Evolutionary conservation across 192 early-diverging fungal genomes (phyloP).

Genomic region (Backusella westeae): DNA sequence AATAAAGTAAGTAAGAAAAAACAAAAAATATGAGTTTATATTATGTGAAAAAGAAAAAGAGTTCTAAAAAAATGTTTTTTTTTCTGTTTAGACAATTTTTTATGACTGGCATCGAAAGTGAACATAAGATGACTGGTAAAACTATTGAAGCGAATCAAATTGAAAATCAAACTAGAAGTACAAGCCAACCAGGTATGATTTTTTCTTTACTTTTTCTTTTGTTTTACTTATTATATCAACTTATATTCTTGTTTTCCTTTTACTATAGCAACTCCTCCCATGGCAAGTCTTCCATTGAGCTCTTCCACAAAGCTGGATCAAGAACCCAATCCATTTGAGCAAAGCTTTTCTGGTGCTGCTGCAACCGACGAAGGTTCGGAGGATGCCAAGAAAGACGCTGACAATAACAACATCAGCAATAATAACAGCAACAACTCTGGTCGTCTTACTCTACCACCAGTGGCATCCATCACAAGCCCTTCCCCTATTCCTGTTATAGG

Average conservation of each 20-base stretch:
- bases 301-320: constrained; percentile 62
- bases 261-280: constrained; percentile 5
- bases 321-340: constrained; percentile 90
- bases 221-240: neutral
- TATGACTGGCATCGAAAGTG: constrained; percentile 13
- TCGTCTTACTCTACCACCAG: constrained; percentile 65
- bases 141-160: constrained; percentile 7
- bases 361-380: constrained; percentile 25
- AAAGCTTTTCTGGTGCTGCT: constrained; percentile 61
- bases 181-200: neutral
- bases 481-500: constrained; percentile 30
- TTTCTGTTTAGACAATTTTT: neutral
- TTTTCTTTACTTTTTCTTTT: neutral
- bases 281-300: constrained; percentile 16
- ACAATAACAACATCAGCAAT: neutral
- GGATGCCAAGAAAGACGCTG: neutral
- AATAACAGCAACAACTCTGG: neutral
- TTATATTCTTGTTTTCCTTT: neutral
- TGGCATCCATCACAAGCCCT: constrained; percentile 60
- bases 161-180: constrained; percentile 8
- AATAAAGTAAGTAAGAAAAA: neutral
- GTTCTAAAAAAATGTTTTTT: neutral
- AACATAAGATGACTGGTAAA: neutral
- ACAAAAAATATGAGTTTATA: neutral
- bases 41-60: constrained; percentile 1